Base-by-base conservation (phyloP, 257 asterid species). In the Rhazya stricta region DNA sequence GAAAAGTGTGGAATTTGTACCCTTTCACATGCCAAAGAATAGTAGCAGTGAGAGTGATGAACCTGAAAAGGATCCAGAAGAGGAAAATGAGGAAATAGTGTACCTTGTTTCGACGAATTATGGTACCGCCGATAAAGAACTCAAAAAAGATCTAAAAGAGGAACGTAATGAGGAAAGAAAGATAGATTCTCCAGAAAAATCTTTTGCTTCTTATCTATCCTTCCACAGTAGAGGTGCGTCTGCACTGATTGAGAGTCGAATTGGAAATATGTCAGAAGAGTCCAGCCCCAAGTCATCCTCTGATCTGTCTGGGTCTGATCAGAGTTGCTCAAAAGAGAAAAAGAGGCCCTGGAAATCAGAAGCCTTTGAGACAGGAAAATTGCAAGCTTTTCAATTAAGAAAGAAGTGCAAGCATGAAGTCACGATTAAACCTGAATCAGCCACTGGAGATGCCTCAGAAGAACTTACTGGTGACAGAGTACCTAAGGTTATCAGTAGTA, bases 331-430 rank as follows among this genome's bases (percentile, higher is more conserved):
- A 37, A 36, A 65, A 12, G 46, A 36, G 43, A 65, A 65, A 65
- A 65, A 65, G 32, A 16, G 70, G 70, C 29, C 46, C 36, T 36
- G 23, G 70, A 65, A 65, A 34, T 23, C 36, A 65, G 70, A 65
- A n/a, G 70, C 70, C n/a, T n/a, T 34, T 65, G 46, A 65, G 15
- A 29, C 70, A 18, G 60, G 60, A 53, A 53, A 53, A 21, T 18
- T 53, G 60, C 9, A 5, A 0, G 41, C 45, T 65, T 39, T 34
- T 65, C 70, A 65, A 36, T 65, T 65, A 65, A 39, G 43, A 15
- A 36, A 65, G 6, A 65, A 65, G 46, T 65, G 41, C n/a, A 3
- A 45, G 41, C 15, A 39, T 39, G 21, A 16, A 4, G 69, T 8
- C 39, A 9, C 21, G 3, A 7, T 65, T 36, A 36, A 65, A 65